Evolutionary conservation across 164 flowering plant species (phyloP).

Genomic region (Magnolia changhungtana): DNA sequence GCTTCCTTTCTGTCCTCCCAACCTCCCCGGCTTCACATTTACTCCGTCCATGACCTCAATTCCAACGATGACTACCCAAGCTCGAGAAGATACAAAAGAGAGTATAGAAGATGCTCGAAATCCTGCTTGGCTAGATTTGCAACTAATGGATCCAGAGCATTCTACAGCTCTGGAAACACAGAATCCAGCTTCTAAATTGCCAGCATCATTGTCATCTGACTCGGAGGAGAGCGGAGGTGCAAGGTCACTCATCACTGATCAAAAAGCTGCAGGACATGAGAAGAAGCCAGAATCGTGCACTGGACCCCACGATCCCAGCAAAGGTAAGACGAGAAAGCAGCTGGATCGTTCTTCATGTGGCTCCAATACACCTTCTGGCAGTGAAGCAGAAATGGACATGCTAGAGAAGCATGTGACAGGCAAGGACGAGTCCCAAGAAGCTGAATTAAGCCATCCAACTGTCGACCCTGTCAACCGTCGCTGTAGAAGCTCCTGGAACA

Average conservation of each 20-base stretch:
- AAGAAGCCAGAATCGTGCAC: conserved; percentile 26
- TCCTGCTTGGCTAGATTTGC: conserved; percentile 34
- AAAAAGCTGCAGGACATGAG: conserved; percentile 25
- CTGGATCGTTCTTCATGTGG: conserved; percentile 93
- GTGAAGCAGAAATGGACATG: conserved; percentile 70
- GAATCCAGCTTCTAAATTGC: conserved; percentile 41
- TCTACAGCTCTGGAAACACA: conserved; percentile 45
- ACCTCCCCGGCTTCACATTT: conserved; percentile 43
- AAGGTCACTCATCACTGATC: conserved; percentile 19
- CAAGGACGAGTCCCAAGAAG: conserved; percentile 45
- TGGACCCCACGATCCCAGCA: conserved; percentile 39
- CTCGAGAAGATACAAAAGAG: conserved; percentile 25
- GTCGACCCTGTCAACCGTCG: conserved; percentile 54
- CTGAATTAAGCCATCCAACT: conserved; percentile 35
- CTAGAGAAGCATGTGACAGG: conserved; percentile 49
- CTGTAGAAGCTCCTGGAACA: conserved; percentile 38
- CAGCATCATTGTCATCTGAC: conserved; percentile 41
- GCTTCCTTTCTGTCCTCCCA: conserved; percentile 60
- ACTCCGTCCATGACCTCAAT: conserved; percentile 37
- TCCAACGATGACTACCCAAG: conserved; percentile 31
- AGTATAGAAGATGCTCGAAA: conserved; percentile 13
- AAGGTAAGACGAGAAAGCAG: conserved; percentile 48
- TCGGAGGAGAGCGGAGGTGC: conserved; percentile 47
- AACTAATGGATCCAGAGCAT: conserved; percentile 30
- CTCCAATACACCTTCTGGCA: conserved; percentile 86